These are phyloP conservation scores for Acanthamoeba comandoni DNA, from an alignment of 208 protist genomes.

Conservation along the genomic window DNA sequence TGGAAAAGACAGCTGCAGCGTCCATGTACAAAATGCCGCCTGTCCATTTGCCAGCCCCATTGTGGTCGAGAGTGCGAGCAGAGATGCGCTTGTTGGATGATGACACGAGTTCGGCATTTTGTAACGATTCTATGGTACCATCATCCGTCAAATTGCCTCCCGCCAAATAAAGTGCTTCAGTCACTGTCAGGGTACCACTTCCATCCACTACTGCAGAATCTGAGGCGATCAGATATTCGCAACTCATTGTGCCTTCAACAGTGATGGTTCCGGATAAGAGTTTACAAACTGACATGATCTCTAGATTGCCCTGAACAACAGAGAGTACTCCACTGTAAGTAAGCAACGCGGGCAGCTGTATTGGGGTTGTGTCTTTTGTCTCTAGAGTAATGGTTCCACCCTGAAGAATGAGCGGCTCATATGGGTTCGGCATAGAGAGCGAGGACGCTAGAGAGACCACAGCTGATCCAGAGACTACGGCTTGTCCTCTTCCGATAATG, in stretches of 20 bases:
- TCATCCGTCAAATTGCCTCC: slow-evolving; percentile 46
- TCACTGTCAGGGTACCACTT: slow-evolving; percentile 52
- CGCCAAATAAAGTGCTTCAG: slow-evolving; percentile 50
- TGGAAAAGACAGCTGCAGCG: slow-evolving; percentile 36
- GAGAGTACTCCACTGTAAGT: too few relatives aligned
- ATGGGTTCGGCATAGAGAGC: slow-evolving; percentile 37
- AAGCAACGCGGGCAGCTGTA: too few relatives aligned
- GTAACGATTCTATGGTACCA: neutral
- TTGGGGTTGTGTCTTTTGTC: too few relatives aligned
- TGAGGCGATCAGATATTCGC: slow-evolving; percentile 43
- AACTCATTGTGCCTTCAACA: slow-evolving; percentile 58
- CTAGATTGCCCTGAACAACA: neutral
- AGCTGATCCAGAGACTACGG: neutral
- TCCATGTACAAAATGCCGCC: slow-evolving; percentile 55
- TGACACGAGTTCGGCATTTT: slow-evolving; percentile 32
- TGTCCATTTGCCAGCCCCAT: slow-evolving; percentile 63
- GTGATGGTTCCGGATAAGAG: slow-evolving; percentile 45
- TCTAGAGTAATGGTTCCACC: neutral
- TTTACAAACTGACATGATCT: slow-evolving; percentile 26
- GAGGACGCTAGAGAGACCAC: slow-evolving; percentile 34
- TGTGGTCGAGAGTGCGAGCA: slow-evolving; percentile 46
- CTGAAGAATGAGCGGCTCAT: slow-evolving; percentile 15
- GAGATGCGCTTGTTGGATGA: slow-evolving; percentile 57
- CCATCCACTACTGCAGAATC: slow-evolving; percentile 9
- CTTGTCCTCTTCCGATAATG: slow-evolving; percentile 7